Conservation (phyloP, 805 yeast genomes). For the Pichia cephalocereana region DNA sequence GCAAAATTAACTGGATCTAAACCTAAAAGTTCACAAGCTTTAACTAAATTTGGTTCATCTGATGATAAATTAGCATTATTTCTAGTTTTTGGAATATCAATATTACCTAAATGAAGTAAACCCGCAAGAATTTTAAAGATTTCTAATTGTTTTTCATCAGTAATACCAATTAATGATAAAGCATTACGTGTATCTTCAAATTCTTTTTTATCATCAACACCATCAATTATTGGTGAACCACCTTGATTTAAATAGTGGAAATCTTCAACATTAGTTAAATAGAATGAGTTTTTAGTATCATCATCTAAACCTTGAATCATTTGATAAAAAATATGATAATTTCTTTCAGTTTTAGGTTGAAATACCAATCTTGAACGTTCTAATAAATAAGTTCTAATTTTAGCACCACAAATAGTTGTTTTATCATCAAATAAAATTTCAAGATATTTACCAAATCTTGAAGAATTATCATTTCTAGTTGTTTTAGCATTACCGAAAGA, state of each 20-base stretch:
- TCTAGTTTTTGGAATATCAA: conserved; percentile 75
- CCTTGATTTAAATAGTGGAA: conserved; percentile 86
- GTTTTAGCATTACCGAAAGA: conserved; percentile 99
- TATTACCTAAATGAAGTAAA: conserved; percentile 86
- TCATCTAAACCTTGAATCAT: conserved; percentile 61
- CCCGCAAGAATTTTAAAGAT: conserved; percentile 81
- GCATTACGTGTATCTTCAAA: conserved; percentile 71
- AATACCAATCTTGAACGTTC: conserved; percentile 93
- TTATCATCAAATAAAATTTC: conserved; percentile 76
- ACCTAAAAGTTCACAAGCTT: conserved; percentile 79
- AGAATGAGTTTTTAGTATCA: conserved; percentile 46
- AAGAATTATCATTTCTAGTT: conserved; percentile 93
- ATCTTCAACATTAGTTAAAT: conserved; percentile 56
- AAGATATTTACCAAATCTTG: conserved; percentile 93
- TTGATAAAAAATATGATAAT: conserved; percentile 93
- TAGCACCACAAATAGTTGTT: conserved; percentile 84
- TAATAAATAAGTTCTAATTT: conserved; percentile 83
- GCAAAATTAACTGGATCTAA: conserved; percentile 65
- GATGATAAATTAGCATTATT: conserved; percentile 72
- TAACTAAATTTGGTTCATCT: conserved; percentile 77
- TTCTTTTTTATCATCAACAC: conserved; percentile 77
- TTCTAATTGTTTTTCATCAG: conserved; percentile 44
- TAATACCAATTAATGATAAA: conserved; percentile 68
- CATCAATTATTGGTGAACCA: conserved; percentile 57
- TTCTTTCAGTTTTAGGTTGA: conserved; percentile 86